phyloP scores from a whole-genome alignment of 2,329 filamentous ascomycete genomes.

The Pseudogymnoascus sp. region DNA sequence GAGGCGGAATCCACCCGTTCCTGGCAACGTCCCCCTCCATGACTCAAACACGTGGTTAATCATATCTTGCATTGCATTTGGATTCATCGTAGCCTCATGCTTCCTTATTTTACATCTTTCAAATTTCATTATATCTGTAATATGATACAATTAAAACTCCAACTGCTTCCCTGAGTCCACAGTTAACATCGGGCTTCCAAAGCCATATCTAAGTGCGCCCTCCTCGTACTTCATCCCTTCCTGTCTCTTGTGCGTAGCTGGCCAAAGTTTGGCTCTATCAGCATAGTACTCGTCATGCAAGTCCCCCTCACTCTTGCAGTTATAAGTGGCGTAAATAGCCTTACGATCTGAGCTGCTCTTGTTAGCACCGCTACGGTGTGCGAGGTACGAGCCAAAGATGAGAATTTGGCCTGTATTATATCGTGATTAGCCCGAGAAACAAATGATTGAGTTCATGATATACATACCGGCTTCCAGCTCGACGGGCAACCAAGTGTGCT shows the following conservation, averaged over 20 bases:
- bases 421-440: neutral
- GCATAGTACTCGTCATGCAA: slow-evolving; percentile 37
- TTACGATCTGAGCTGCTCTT: slow-evolving; percentile 29
- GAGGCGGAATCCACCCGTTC: neutral
- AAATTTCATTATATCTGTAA: neutral
- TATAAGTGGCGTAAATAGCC: slow-evolving; percentile 38
- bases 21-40: neutral
- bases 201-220: slow-evolving; percentile 31
- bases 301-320: slow-evolving; percentile 33
- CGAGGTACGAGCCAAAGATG: slow-evolving; percentile 30
- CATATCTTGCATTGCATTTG: neutral
- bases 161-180: slow-evolving; percentile 23
- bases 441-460: neutral
- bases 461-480: slow-evolving; percentile 28
- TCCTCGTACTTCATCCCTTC: slow-evolving; percentile 30
- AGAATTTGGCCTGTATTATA: slow-evolving; percentile 27
- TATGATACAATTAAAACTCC: neutral
- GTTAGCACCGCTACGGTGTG: slow-evolving; percentile 28
- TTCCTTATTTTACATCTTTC: neutral
- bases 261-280: slow-evolving; percentile 34
- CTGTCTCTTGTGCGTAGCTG: slow-evolving; percentile 34
- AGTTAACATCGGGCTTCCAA: slow-evolving; percentile 34
- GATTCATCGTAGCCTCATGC: neutral
- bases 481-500: slow-evolving; percentile 28
- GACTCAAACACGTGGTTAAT: neutral